Evolutionary conservation across 441 rosid genomes (phyloP).

Genomic region (Erodium texanum): DNA sequence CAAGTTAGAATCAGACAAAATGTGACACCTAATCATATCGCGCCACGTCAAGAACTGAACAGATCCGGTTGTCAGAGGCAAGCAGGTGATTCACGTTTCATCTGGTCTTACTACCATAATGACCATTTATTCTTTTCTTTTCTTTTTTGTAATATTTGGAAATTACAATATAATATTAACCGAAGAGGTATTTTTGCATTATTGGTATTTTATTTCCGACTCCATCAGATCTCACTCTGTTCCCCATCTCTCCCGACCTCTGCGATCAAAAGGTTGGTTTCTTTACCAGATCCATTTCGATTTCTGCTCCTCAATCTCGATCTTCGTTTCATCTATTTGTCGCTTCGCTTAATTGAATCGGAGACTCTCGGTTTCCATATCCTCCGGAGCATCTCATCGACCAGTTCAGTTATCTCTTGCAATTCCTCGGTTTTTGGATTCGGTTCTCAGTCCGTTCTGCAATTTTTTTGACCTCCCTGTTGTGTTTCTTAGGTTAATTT

Average conservation of each 20-base stretch:
- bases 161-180: no score
- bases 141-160: no score
- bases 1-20: not conserved
- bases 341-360: not conserved
- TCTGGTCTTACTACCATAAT: constrained; percentile 6
- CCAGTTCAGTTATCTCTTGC: not conserved
- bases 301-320: not conserved
- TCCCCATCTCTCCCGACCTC: not conserved
- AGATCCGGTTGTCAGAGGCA: not conserved
- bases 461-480: not conserved
- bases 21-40: not conserved
- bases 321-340: not conserved
- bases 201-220: not conserved
- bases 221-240: constrained; percentile 4
- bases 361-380: not conserved
- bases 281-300: constrained; percentile 1
- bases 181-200: not conserved
- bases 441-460: not conserved
- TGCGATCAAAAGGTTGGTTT: constrained; percentile 4
- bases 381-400: not conserved
- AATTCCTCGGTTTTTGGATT: not conserved
- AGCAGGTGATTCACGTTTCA: not conserved
- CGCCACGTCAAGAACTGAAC: not conserved
- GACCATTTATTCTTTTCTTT: not conserved
- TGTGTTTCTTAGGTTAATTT: not conserved